Conservation (phyloP, 1,284 basidiomycete genomes). For the Moesziomyces globuligerus region DNA sequence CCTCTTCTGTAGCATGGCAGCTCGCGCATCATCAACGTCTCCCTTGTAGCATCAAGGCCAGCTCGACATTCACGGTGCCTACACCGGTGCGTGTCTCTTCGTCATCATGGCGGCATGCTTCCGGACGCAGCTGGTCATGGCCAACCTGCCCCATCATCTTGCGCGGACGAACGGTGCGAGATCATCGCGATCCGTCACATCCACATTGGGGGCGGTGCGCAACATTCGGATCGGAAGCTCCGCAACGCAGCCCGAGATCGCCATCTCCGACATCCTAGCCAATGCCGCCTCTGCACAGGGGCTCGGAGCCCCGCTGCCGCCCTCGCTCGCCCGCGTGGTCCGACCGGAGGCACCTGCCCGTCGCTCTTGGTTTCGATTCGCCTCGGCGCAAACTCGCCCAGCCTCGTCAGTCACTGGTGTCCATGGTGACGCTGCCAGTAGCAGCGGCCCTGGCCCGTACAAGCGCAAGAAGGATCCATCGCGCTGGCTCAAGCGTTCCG, state of each 20-base stretch:
- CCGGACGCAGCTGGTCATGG: background rate
- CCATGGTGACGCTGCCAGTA: too few relatives aligned
- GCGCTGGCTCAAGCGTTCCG: conserved; percentile 15
- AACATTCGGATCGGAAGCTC: conserved; percentile 27
- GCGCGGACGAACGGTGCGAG: too few relatives aligned
- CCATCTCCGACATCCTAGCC: conserved; percentile 34
- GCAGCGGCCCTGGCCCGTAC: background rate
- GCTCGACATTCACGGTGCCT: background rate
- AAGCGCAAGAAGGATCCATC: conserved; percentile 1
- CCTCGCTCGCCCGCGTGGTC: conserved; percentile 18
- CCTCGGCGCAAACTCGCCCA: conserved; percentile 1
- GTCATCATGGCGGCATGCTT: background rate
- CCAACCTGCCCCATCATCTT: background rate
- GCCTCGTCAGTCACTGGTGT: conserved; percentile 5
- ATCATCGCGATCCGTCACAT: too few relatives aligned
- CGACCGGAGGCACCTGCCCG: conserved; percentile 17
- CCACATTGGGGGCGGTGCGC: conserved; percentile 4
- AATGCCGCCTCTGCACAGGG: conserved; percentile 29
- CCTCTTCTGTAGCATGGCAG: background rate
- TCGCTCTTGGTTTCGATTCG: conserved; percentile 27
- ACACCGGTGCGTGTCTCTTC: background rate
- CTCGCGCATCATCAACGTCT: background rate
- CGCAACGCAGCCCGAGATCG: conserved; percentile 25
- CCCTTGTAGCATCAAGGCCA: background rate
- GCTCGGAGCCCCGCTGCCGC: conserved; percentile 13